Evolutionary conservation across 2,329 filamentous ascomycete genomes (phyloP).

Genomic region (Diaporthe ampelina): DNA sequence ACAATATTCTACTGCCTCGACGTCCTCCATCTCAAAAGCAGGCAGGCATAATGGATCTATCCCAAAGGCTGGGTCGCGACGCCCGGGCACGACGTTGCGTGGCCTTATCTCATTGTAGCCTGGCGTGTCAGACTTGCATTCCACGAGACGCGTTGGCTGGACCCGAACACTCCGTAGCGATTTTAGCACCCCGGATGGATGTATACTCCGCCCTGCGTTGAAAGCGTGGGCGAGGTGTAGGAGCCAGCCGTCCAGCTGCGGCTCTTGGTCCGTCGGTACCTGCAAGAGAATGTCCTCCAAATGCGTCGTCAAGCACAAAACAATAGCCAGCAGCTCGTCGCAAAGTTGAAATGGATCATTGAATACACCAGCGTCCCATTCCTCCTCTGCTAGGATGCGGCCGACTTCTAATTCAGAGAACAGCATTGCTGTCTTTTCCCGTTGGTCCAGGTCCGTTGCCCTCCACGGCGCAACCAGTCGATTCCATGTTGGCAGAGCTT

Average conservation of each 20-base stretch:
- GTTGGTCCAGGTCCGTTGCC: background rate
- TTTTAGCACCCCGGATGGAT: background rate
- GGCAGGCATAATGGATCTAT: background rate
- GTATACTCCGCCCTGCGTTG: background rate
- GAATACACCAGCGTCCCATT: too few relatives aligned
- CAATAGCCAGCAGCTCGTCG: background rate
- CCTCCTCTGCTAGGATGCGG: background rate
- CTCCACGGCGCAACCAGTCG: background rate
- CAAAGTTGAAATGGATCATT: background rate
- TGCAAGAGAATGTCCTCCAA: conserved; percentile 5
- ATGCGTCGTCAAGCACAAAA: background rate
- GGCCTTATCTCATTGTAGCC: background rate
- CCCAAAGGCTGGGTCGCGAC: background rate
- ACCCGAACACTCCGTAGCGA: background rate
- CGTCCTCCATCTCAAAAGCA: background rate
- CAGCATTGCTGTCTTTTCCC: background rate
- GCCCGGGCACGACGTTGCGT: background rate
- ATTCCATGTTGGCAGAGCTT: background rate
- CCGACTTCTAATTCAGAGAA: background rate
- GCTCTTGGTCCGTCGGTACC: background rate
- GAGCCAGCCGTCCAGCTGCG: background rate
- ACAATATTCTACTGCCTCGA: conserved; percentile 1
- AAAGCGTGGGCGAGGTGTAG: background rate
- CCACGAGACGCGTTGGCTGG: background rate
- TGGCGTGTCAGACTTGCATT: background rate